Conservation (phyloP, 2,329 filamentous ascomycete genomes). For the Xylaria sp. region DNA sequence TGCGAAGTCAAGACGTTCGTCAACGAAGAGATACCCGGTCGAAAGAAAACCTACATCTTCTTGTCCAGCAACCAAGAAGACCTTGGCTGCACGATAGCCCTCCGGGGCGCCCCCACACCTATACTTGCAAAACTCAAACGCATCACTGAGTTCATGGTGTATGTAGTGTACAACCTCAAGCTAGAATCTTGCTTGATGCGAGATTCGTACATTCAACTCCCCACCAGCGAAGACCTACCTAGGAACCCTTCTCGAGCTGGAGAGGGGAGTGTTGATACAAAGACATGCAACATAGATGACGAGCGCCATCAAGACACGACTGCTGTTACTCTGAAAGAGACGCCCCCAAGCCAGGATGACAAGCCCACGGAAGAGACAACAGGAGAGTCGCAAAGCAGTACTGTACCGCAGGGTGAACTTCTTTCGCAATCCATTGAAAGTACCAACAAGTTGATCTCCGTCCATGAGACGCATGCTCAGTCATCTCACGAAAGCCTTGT, state of each 20-base stretch:
- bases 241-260: conserved; percentile 40
- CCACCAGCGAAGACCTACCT: conserved; percentile 57
- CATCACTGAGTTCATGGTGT: conserved; percentile 98
- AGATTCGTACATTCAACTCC: conserved; percentile 87
- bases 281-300: conserved; percentile 14
- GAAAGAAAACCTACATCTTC: conserved; percentile 95
- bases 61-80: conserved; percentile 87
- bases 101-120: conserved; percentile 76
- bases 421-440: conserved; percentile 20
- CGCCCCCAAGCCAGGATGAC: conserved; percentile 26
- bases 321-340: conserved; percentile 27
- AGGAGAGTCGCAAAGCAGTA: conserved; percentile 18
- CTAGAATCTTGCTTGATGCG: conserved; percentile 92
- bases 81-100: conserved; percentile 90
- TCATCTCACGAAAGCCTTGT: conserved; percentile 58
- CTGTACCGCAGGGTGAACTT: conserved; percentile 19
- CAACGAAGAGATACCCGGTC: conserved; percentile 70
- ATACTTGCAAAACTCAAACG: conserved; percentile 80
- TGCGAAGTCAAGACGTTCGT: conserved; percentile 98
- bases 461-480: conserved; percentile 50
- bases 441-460: conserved; percentile 38
- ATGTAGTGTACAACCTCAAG: conserved; percentile 97
- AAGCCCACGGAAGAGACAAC: conserved; percentile 26
- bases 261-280: conserved; percentile 43
- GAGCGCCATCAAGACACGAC: conserved; percentile 26